Evolutionary conservation across 169 alveolate genomes (phyloP).

Genomic region (Eimeria falciformis): DNA sequence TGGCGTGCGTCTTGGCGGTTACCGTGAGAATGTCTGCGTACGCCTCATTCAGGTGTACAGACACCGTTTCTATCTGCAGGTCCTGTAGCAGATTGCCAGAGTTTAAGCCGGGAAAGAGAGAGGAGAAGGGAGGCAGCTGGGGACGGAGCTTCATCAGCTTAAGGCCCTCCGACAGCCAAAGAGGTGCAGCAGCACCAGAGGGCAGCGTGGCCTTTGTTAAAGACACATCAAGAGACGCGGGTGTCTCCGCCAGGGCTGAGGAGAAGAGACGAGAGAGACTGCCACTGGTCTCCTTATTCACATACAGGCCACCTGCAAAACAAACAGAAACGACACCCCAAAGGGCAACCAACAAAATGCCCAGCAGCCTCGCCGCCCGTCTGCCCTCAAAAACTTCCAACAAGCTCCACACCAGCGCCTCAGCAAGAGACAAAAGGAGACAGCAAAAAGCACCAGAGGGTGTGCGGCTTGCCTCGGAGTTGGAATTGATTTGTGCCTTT

Average conservation of each 20-base stretch:
- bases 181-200: constrained; percentile 27
- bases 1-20: neutral
- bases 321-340: neutral
- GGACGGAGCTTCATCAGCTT: neutral
- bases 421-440: neutral
- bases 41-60: constrained; percentile 36
- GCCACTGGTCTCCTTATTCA: neutral
- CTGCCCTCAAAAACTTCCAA: too few relatives aligned
- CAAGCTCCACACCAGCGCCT: neutral
- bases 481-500: neutral
- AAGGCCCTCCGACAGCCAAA: neutral
- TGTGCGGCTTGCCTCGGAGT: neutral
- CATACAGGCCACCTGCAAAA: neutral
- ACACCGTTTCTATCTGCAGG: neutral
- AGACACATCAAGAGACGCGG: neutral
- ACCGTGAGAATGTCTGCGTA: neutral
- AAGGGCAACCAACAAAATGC: neutral
- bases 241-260: neutral
- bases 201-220: neutral
- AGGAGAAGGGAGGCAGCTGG: neutral
- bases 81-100: neutral
- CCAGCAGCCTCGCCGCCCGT: neutral
- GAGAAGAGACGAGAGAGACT: neutral
- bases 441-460: neutral
- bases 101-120: neutral